Evolutionary conservation across 2,329 filamentous ascomycete genomes (phyloP).

Genomic region (Tolypocladium tropicale): DNA sequence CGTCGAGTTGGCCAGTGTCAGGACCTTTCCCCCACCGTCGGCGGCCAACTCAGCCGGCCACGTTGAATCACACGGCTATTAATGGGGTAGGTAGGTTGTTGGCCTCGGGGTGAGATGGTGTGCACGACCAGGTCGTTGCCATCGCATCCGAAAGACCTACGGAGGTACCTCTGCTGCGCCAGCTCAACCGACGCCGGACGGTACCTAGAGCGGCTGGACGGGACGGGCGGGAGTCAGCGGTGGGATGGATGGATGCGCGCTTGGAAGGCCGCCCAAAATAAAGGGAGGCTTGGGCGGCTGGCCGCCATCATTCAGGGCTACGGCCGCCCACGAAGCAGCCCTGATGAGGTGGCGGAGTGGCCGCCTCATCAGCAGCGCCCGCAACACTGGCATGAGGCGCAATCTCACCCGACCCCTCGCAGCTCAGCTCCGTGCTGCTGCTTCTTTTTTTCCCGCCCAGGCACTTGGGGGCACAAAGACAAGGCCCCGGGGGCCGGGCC

Average conservation of each 20-base stretch:
- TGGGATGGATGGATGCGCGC: background rate
- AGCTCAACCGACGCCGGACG: background rate
- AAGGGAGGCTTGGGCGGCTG: background rate
- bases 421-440: background rate
- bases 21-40: background rate
- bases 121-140: background rate
- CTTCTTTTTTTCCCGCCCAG: background rate
- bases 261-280: background rate
- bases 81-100: background rate
- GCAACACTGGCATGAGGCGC: background rate
- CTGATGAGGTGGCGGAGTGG: background rate
- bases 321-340: background rate
- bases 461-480: background rate
- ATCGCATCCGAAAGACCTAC: too few relatives aligned
- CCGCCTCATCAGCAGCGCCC: background rate
- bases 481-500: background rate
- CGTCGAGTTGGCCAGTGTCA: background rate
- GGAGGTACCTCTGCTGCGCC: too few relatives aligned
- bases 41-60: background rate
- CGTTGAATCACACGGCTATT: background rate
- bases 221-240: background rate
- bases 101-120: background rate
- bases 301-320: background rate
- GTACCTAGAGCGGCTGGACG: background rate
- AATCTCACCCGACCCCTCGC: background rate